A percentile compares a stretch with the other conserved stretches of the same genome.
Evolutionary conservation across 805 yeast genomes (phyloP).

Genomic region (Kockiozyma suomiensis): DNA sequence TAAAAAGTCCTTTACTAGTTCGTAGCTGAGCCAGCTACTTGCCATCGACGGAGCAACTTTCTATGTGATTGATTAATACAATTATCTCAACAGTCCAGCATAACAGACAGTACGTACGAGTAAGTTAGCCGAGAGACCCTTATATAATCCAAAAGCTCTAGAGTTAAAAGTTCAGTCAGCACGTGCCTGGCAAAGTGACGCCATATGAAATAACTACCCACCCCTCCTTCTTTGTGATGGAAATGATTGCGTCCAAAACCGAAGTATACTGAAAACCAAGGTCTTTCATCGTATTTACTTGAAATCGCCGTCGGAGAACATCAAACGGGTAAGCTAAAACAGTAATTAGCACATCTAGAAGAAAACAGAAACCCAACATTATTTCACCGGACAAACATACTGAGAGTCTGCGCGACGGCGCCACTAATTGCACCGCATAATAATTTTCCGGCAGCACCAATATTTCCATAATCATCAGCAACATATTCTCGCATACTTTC

Average conservation of each 20-base stretch:
- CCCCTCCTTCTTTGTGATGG: slow-evolving; percentile 77
- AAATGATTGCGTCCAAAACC: slow-evolving; percentile 69
- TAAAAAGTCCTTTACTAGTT: slow-evolving; percentile 56
- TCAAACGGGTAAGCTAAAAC: slow-evolving; percentile 79
- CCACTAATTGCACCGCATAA: slow-evolving; percentile 84
- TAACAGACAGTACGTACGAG: slow-evolving; percentile 24
- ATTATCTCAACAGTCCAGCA: neutral
- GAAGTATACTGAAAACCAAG: slow-evolving; percentile 82
- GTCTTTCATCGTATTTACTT: slow-evolving; percentile 80
- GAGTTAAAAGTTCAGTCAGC: slow-evolving; percentile 59
- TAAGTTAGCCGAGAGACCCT: slow-evolving; percentile 49
- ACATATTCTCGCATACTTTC: slow-evolving; percentile 70
- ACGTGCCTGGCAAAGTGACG: slow-evolving; percentile 62
- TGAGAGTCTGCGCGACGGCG: slow-evolving; percentile 84
- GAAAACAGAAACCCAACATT: too few relatives aligned
- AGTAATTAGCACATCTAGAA: neutral
- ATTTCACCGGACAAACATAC: slow-evolving; percentile 17
- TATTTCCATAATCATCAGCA: slow-evolving; percentile 42
- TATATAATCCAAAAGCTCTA: slow-evolving; percentile 65
- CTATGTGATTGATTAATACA: slow-evolving; percentile 47
- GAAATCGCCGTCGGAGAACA: slow-evolving; percentile 83
- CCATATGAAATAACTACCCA: slow-evolving; percentile 65
- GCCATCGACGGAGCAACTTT: slow-evolving; percentile 97
- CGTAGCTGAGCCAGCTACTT: slow-evolving; percentile 89
- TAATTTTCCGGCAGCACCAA: slow-evolving; percentile 58